phyloP scores from a whole-genome alignment of 2,329 filamentous ascomycete genomes.

The Davidsoniella australis region DNA sequence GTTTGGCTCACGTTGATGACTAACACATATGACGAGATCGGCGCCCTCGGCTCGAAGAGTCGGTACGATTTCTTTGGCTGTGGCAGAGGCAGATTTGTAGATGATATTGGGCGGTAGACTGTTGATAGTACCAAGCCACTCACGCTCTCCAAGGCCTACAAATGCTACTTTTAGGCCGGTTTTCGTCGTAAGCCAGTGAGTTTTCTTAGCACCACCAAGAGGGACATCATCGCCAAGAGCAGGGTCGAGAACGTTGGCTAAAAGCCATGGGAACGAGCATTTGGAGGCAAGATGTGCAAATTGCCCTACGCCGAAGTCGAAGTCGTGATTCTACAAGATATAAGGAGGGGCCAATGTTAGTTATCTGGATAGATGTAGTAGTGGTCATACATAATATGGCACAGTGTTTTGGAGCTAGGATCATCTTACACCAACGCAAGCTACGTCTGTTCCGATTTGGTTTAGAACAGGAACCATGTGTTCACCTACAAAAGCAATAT shows the following conservation, averaged over 20 bases:
- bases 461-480: constrained; percentile 86
- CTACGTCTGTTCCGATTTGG: constrained; percentile 55
- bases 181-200: constrained; percentile 58
- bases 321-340: constrained; percentile 57
- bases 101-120: constrained; percentile 64
- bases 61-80: constrained; percentile 60
- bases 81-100: constrained; percentile 62
- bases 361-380: no score
- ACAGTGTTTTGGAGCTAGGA: constrained; percentile 2
- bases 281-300: constrained; percentile 55
- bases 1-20: constrained; percentile 77
- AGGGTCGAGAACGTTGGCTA: constrained; percentile 77
- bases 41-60: constrained; percentile 58
- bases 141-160: constrained; percentile 70
- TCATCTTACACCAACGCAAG: constrained; percentile 59
- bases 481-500: constrained; percentile 28
- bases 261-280: constrained; percentile 76
- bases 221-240: constrained; percentile 58
- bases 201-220: constrained; percentile 59
- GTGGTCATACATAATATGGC: not conserved
- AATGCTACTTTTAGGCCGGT: constrained; percentile 77
- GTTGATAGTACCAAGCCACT: constrained; percentile 85
- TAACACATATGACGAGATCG: constrained; percentile 67
- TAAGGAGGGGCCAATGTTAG: not conserved
- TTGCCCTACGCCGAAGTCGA: constrained; percentile 78